Evolutionary conservation across 179 eudicot species (phyloP).

Genomic region (Spinacia oleracea): DNA sequence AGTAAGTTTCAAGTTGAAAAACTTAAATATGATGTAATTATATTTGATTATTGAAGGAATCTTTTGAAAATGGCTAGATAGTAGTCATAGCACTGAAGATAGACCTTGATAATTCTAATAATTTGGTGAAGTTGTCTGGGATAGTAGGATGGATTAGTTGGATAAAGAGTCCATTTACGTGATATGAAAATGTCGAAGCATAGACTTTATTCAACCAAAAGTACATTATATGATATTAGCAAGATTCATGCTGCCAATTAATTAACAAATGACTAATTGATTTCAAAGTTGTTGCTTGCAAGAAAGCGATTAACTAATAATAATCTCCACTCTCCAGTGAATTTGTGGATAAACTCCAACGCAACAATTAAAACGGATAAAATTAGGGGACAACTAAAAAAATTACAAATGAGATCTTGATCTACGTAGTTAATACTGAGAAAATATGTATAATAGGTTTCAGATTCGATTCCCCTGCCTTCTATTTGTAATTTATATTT

Average conservation of each 20-base stretch:
- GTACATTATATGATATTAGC: neutral
- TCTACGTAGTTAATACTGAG: no score
- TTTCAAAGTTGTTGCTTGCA: constrained; percentile 14
- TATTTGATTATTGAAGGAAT: constrained; percentile 10
- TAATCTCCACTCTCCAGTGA: neutral
- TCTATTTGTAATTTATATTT: no score
- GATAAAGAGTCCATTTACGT: neutral
- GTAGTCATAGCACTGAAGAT: constrained; percentile 7
- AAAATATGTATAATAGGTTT: no score
- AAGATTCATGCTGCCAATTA: constrained; percentile 3
- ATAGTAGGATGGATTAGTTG: constrained; percentile 15
- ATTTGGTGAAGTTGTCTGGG: constrained; percentile 4
- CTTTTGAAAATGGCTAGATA: neutral
- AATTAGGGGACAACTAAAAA: no score
- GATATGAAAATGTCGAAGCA: constrained; percentile 20
- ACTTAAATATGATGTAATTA: neutral
- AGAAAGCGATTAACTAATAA: neutral
- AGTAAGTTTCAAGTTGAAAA: neutral
- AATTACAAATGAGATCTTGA: no score
- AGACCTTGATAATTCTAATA: neutral
- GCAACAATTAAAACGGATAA: no score
- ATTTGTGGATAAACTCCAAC: neutral
- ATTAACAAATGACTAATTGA: neutral
- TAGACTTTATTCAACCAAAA: neutral
- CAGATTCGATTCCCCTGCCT: no score